Conservation (phyloP, 768 basidiomycete species). For the Exsudoporus frostii region DNA sequence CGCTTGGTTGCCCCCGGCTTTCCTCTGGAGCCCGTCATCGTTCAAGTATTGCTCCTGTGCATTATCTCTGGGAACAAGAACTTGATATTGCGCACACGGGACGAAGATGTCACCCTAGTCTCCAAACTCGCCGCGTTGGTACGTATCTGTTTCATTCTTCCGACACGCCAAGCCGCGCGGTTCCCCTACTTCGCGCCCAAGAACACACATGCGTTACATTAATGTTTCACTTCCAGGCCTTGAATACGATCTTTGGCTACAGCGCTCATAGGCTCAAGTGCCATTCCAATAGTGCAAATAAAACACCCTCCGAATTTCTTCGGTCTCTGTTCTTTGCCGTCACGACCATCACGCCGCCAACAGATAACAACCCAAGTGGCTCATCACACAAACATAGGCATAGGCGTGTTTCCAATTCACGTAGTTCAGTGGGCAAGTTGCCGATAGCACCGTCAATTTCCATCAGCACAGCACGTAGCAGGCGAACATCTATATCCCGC, state of each 20-base stretch:
- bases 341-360: constrained; percentile 14
- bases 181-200: constrained; percentile 3
- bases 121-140: constrained; percentile 59
- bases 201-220: neutral
- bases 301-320: constrained; percentile 31
- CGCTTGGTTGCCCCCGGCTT: constrained; percentile 43
- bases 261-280: constrained; percentile 56
- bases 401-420: constrained; percentile 19
- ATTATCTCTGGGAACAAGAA: constrained; percentile 61
- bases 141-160: constrained; percentile 8
- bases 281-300: constrained; percentile 20
- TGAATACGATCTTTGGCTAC: constrained; percentile 58
- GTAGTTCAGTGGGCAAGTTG: constrained; percentile 17
- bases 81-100: constrained; percentile 59
- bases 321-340: constrained; percentile 37
- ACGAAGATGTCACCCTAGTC: constrained; percentile 62
- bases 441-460: constrained; percentile 14
- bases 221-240: constrained; percentile 40
- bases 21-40: constrained; percentile 58
- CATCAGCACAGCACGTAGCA: constrained; percentile 24
- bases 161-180: constrained; percentile 2
- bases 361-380: constrained; percentile 10
- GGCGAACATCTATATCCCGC: constrained; percentile 25
- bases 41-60: constrained; percentile 65
- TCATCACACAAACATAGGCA: constrained; percentile 17